phyloP scores from a whole-genome alignment of 345 rosid species.

The Eucalyptus erythrocorys region DNA sequence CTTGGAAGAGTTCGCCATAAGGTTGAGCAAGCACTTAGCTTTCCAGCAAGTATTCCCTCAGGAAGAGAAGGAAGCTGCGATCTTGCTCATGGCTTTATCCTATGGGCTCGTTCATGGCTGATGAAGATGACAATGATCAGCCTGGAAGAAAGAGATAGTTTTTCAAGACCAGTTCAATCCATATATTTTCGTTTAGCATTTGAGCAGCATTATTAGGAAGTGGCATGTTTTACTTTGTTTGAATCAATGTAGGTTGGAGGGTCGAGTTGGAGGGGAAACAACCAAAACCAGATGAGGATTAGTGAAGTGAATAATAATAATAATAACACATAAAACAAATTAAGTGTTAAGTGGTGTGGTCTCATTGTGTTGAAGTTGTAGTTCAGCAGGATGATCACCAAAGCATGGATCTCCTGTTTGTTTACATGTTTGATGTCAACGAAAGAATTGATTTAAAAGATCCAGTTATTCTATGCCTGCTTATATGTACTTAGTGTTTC shows the following conservation, averaged over 20 bases:
- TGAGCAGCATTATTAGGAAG: not conserved
- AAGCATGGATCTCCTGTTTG: not conserved
- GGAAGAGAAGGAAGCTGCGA: constrained; percentile 95
- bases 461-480: not conserved
- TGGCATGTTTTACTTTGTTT: not conserved
- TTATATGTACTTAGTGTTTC: not conserved
- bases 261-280: not conserved
- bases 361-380: not conserved
- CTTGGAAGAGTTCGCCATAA: constrained; percentile 61
- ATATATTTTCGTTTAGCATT: not conserved
- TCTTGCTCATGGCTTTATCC: constrained; percentile 89
- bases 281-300: not conserved
- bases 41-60: constrained; percentile 79
- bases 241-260: not conserved
- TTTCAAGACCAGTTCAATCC: not conserved
- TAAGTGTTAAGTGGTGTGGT: not conserved
- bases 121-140: not conserved
- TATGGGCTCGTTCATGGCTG: constrained; percentile 69
- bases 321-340: not conserved
- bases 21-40: constrained; percentile 47
- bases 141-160: not conserved
- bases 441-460: not conserved
- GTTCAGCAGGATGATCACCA: not conserved
- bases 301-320: not conserved
- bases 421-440: not conserved